Conservation (phyloP, 139 green algal genomes). For the Chlorella vulgaris region DNA sequence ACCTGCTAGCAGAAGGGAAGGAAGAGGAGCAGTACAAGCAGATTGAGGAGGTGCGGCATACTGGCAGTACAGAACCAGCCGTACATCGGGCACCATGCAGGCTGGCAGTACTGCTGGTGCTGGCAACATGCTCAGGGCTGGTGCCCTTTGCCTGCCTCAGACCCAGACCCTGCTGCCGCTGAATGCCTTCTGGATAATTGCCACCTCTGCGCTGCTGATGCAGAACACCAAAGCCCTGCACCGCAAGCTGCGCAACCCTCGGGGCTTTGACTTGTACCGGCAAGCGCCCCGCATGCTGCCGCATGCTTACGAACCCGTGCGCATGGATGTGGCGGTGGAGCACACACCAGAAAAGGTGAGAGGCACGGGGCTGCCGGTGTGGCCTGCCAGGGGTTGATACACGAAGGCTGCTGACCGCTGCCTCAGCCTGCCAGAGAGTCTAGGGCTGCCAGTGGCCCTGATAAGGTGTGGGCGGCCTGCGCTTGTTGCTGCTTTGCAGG, state of each 20-base stretch:
- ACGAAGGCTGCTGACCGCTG: too few species aligned
- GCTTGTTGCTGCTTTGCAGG: neutral
- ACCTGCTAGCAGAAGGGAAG: constrained; percentile 74
- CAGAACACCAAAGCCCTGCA: constrained; percentile 50
- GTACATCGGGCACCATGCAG: neutral
- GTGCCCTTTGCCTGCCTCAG: neutral
- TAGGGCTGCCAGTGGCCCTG: neutral
- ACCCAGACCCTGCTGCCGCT: neutral
- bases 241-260: constrained; percentile 40
- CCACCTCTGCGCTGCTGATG: too few species aligned
- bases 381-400: too few species aligned
- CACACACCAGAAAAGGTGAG: constrained; percentile 34
- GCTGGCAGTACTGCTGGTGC: neutral
- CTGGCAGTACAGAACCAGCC: neutral
- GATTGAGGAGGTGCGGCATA: constrained; percentile 38
- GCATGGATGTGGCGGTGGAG: constrained; percentile 34
- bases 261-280: constrained; percentile 41
- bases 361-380: too few species aligned
- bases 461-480: neutral
- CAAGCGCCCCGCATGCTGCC: constrained; percentile 63
- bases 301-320: constrained; percentile 14
- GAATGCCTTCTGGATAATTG: too few species aligned
- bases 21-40: constrained; percentile 70
- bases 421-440: too few species aligned
- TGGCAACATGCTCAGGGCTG: neutral